phyloP scores from a whole-genome alignment of 257 asterid genomes.

The Lavandula angustifolia region DNA sequence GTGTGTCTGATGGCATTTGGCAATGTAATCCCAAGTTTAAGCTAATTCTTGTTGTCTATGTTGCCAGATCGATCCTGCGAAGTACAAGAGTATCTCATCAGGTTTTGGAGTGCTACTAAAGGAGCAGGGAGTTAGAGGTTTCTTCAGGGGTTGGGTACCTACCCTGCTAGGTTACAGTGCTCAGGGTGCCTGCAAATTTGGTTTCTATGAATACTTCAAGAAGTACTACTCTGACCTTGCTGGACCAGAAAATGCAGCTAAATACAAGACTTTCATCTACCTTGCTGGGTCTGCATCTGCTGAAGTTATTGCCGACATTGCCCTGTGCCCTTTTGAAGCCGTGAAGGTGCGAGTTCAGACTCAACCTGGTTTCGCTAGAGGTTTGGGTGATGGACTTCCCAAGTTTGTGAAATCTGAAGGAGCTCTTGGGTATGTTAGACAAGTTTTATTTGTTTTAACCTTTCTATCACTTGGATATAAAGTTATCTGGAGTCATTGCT shows the following conservation, averaged over 20 bases:
- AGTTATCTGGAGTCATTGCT: slow-evolving; percentile 1
- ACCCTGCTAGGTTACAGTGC: slow-evolving; percentile 56
- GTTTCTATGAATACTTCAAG: slow-evolving; percentile 53
- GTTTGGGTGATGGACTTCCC: slow-evolving; percentile 52
- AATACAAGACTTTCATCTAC: slow-evolving; percentile 50
- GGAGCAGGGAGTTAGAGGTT: slow-evolving; percentile 53
- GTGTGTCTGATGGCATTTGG: not conserved
- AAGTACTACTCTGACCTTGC: slow-evolving; percentile 53
- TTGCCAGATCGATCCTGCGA: slow-evolving; percentile 49
- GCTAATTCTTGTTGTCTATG: slow-evolving; percentile 2
- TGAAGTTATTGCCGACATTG: slow-evolving; percentile 53
- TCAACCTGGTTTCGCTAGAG: slow-evolving; percentile 60
- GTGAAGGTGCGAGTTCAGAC: slow-evolving; percentile 62
- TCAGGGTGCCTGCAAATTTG: slow-evolving; percentile 64
- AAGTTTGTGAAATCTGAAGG: slow-evolving; percentile 57
- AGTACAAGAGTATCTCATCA: slow-evolving; percentile 55
- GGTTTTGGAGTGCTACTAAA: slow-evolving; percentile 49
- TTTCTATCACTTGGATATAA: slow-evolving; percentile 2
- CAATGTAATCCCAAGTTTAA: not conserved
- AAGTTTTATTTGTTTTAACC: not conserved
- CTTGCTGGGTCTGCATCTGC: slow-evolving; percentile 62
- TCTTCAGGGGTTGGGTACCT: slow-evolving; percentile 60
- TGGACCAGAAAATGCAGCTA: slow-evolving; percentile 48
- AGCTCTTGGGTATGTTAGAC: slow-evolving; percentile 44
- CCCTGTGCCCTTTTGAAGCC: slow-evolving; percentile 57